Percentiles rank a stretch among this genome's conserved stretches.
Evolutionary conservation across 2,329 filamentous ascomycete genomes (phyloP).

Genomic region (Coleophoma crateriformis): DNA sequence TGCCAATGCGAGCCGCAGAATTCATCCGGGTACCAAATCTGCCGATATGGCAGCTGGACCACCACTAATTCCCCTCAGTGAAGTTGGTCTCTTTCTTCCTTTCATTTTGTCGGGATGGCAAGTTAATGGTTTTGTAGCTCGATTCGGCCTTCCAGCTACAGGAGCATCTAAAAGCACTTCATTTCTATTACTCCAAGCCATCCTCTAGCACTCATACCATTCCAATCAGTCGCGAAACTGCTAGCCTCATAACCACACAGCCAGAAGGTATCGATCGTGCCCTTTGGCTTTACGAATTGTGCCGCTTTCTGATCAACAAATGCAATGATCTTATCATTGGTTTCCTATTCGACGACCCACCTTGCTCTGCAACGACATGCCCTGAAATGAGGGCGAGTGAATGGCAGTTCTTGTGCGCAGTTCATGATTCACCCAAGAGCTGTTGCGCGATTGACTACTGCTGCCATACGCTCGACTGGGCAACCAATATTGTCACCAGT

Average conservation of each 20-base stretch:
- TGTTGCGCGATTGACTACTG: slow-evolving; percentile 99
- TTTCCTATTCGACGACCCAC: slow-evolving; percentile 84
- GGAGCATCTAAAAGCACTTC: slow-evolving; percentile 90
- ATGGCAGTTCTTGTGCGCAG: slow-evolving; percentile 98
- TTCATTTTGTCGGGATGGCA: slow-evolving; percentile 1
- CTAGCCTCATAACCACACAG: slow-evolving; percentile 69
- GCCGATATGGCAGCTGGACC: slow-evolving; percentile 90
- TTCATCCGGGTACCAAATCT: slow-evolving; percentile 89
- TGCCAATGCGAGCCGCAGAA: slow-evolving; percentile 72
- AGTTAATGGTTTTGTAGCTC: slow-evolving; percentile 51
- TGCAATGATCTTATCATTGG: slow-evolving; percentile 89
- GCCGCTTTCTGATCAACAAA: slow-evolving; percentile 90
- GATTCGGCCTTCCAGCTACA: slow-evolving; percentile 97
- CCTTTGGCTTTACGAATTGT: slow-evolving; percentile 96
- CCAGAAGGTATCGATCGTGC: slow-evolving; percentile 79
- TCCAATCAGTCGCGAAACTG: slow-evolving; percentile 71
- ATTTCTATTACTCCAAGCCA: slow-evolving; percentile 73
- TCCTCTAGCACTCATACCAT: slow-evolving; percentile 49
- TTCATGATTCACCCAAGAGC: slow-evolving; percentile 92
- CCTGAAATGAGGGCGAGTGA: slow-evolving; percentile 98
- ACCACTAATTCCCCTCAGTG: slow-evolving; percentile 76
- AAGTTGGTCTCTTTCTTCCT: slow-evolving; percentile 50
- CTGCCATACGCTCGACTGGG: slow-evolving; percentile 98
- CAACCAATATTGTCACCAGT: slow-evolving; percentile 87
- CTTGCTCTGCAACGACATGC: slow-evolving; percentile 84